These are phyloP conservation scores for Cordyceps militaris DNA, from an alignment of 2,329 filamentous ascomycete species.

Conservation along the genomic window DNA sequence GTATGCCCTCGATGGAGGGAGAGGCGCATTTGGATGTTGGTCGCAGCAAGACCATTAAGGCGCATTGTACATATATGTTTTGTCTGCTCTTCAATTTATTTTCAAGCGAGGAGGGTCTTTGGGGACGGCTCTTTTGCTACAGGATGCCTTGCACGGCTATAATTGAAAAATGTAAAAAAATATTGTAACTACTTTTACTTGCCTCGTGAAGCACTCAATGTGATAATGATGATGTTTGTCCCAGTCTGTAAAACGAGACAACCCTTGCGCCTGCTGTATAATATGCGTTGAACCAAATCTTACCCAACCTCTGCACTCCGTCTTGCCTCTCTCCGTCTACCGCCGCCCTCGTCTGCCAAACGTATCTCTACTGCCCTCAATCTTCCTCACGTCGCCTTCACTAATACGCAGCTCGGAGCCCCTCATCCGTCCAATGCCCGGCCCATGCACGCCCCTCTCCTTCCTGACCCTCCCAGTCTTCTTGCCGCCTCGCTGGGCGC, in stretches of 20 bases:
- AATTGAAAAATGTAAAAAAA: slow-evolving; percentile 8
- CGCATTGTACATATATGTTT: slow-evolving; percentile 10
- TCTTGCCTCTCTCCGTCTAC: not conserved
- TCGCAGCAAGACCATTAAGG: slow-evolving; percentile 3
- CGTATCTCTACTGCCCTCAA: slow-evolving; percentile 49
- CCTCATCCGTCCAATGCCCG: slow-evolving; percentile 71
- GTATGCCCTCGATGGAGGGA: not conserved
- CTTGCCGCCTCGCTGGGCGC: slow-evolving; percentile 27
- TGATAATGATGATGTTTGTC: not conserved
- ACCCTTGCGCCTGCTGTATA: not conserved
- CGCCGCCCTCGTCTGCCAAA: slow-evolving; percentile 22
- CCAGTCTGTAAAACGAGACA: not conserved
- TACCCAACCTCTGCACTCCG: not conserved
- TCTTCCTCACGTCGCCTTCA: slow-evolving; percentile 65
- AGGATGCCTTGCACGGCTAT: slow-evolving; percentile 2
- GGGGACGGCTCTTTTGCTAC: not conserved
- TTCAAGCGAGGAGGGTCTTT: not conserved
- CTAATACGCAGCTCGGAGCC: slow-evolving; percentile 75
- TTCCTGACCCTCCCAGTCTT: slow-evolving; percentile 35
- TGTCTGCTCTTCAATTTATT: not conserved
- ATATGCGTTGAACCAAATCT: not conserved
- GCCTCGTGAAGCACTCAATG: not conserved
- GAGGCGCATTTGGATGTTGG: slow-evolving; percentile 1
- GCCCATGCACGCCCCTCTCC: slow-evolving; percentile 63
- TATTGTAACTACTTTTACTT: not conserved